These are phyloP conservation scores for Stemphylium lycopersici DNA, from an alignment of 2,329 filamentous ascomycete species.

Conservation along the genomic window DNA sequence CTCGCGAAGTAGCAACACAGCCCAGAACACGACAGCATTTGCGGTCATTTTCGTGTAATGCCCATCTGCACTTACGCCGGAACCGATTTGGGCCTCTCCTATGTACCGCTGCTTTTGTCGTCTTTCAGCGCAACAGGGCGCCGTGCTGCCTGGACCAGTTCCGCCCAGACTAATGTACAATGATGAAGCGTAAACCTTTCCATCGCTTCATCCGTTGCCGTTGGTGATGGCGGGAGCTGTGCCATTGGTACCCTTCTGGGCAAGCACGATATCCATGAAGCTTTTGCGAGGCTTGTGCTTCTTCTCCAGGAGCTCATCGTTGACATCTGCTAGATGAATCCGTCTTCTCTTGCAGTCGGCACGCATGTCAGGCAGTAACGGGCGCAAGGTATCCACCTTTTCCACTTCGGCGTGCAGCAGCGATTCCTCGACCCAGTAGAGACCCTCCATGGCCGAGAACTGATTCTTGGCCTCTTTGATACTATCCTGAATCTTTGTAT, in stretches of 20 bases:
- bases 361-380: slow-evolving; percentile 39
- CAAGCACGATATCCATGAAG: slow-evolving; percentile 45
- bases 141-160: neutral
- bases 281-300: slow-evolving; percentile 43
- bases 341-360: slow-evolving; percentile 34
- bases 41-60: neutral
- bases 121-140: neutral
- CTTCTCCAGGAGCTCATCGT: slow-evolving; percentile 29
- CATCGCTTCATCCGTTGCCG: slow-evolving; percentile 31
- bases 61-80: neutral
- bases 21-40: neutral
- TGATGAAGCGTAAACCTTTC: slow-evolving; percentile 1
- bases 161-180: slow-evolving; percentile 8
- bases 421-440: slow-evolving; percentile 47
- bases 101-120: neutral
- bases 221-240: slow-evolving; percentile 25
- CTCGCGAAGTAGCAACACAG: neutral
- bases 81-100: neutral
- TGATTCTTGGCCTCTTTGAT: slow-evolving; percentile 46
- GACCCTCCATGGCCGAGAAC: slow-evolving; percentile 46
- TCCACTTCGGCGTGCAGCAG: slow-evolving; percentile 37
- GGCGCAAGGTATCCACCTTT: slow-evolving; percentile 35
- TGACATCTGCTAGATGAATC: slow-evolving; percentile 31
- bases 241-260: slow-evolving; percentile 31
- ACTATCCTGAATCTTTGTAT: slow-evolving; percentile 42